These are phyloP conservation scores for Furcasterigmium furcatum DNA, from an alignment of 2,329 filamentous ascomycete species.

Conservation along the genomic window DNA sequence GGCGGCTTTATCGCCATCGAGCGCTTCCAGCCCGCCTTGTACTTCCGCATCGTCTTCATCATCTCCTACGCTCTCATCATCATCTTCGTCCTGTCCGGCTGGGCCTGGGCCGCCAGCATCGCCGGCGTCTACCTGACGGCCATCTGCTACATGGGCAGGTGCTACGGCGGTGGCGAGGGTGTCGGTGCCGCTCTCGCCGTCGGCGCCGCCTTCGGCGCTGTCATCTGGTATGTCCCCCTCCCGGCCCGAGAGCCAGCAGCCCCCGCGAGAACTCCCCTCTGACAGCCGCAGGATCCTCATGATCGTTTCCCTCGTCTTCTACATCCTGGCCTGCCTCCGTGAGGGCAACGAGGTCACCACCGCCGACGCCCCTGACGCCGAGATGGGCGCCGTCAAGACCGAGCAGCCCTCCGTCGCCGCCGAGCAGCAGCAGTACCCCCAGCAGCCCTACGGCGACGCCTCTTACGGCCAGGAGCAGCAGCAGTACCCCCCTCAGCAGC, in stretches of 20 bases:
- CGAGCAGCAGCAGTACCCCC: not conserved
- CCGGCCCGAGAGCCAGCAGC: not conserved
- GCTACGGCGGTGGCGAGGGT: slow-evolving; percentile 14
- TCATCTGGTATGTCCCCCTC: slow-evolving; percentile 29
- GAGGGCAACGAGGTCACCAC: not conserved
- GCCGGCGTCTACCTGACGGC: slow-evolving; percentile 20
- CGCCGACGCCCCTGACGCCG: slow-evolving; percentile 19
- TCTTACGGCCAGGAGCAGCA: not conserved
- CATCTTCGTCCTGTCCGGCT: slow-evolving; percentile 42
- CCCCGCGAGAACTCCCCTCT: not conserved
- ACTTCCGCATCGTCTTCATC: slow-evolving; percentile 33
- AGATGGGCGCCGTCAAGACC: slow-evolving; percentile 1
- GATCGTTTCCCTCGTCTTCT: slow-evolving; percentile 37
- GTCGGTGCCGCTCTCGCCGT: slow-evolving; percentile 30
- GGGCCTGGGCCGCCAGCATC: slow-evolving; percentile 37
- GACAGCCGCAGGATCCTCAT: slow-evolving; percentile 27
- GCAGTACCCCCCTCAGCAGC: not conserved
- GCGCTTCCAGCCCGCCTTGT: slow-evolving; percentile 28
- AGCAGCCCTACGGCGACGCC: too few relatives aligned
- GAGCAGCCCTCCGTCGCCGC: not conserved
- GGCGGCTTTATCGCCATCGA: slow-evolving; percentile 32
- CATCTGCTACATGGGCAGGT: slow-evolving; percentile 13
- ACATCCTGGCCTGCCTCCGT: slow-evolving; percentile 48
- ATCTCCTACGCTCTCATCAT: slow-evolving; percentile 28
- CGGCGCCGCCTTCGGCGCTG: slow-evolving; percentile 35